A percentile compares a stretch with the other conserved stretches of the same genome.
Conservation (phyloP, 768 basidiomycete genomes). For the Collybiopsis luxurians region DNA sequence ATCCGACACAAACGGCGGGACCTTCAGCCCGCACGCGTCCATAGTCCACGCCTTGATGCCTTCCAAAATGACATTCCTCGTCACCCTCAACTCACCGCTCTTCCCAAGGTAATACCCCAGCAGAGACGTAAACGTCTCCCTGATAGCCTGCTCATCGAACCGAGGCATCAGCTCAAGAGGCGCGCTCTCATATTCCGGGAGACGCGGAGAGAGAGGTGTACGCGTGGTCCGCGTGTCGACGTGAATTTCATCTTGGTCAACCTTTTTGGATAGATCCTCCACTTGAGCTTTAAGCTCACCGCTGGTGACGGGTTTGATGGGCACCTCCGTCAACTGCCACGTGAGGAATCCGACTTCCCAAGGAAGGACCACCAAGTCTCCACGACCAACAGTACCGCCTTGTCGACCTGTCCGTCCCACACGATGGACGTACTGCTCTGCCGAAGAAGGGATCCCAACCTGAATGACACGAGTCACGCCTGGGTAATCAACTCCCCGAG, state of each 20-base stretch:
- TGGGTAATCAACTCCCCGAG: slow-evolving; percentile 88
- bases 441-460: slow-evolving; percentile 69
- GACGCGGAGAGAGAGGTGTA: neutral
- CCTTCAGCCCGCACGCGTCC: slow-evolving; percentile 48
- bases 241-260: slow-evolving; percentile 40
- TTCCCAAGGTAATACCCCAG: slow-evolving; percentile 72
- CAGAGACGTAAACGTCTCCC: slow-evolving; percentile 61
- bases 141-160: slow-evolving; percentile 49
- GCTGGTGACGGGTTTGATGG: slow-evolving; percentile 58
- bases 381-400: slow-evolving; percentile 52
- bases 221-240: neutral
- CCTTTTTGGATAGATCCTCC: slow-evolving; percentile 39
- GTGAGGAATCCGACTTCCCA: slow-evolving; percentile 74
- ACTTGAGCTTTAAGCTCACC: slow-evolving; percentile 47
- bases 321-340: slow-evolving; percentile 61
- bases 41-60: slow-evolving; percentile 63
- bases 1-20: slow-evolving; percentile 49
- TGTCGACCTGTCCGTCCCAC: slow-evolving; percentile 84
- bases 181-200: slow-evolving; percentile 25
- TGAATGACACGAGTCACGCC: slow-evolving; percentile 89
- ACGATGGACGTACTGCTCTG: slow-evolving; percentile 82
- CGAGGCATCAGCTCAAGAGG: slow-evolving; percentile 27
- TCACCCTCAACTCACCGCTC: slow-evolving; percentile 42
- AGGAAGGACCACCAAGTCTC: slow-evolving; percentile 77
- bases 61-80: slow-evolving; percentile 42